These are phyloP conservation scores for Zygoascus sp. DNA, from an alignment of 1,139 yeast genomes.

Conservation along the genomic window DNA sequence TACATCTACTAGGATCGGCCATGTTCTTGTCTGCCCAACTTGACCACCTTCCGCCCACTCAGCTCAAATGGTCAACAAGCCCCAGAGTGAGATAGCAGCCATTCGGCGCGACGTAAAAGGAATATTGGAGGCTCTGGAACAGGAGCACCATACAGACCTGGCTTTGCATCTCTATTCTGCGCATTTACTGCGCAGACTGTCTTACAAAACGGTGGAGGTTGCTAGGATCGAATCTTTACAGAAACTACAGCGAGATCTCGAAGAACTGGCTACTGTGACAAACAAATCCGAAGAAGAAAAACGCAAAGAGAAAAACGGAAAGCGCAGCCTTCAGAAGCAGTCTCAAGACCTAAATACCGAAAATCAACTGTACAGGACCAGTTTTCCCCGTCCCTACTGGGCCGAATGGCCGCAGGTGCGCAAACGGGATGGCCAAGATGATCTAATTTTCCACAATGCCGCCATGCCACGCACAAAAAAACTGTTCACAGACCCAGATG, in stretches of 20 bases:
- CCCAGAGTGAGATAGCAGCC: conserved; percentile 3
- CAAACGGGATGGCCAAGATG: neutral
- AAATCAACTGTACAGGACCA: neutral
- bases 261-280: neutral
- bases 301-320: neutral
- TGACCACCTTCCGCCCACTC: neutral
- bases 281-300: neutral
- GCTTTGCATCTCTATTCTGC: conserved; percentile 31
- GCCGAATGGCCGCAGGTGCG: conserved; percentile 7
- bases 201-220: neutral
- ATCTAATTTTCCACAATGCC: conserved; percentile 1
- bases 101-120: conserved; percentile 17
- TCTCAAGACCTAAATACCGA: neutral
- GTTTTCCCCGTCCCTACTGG: conserved; percentile 9
- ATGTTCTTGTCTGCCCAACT: no score
- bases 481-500: conserved; percentile 13
- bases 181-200: conserved; percentile 19
- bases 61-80: neutral
- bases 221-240: neutral
- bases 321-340: neutral
- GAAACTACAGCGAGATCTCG: neutral
- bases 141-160: conserved; percentile 25
- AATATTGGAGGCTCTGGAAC: conserved; percentile 24
- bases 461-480: conserved; percentile 17
- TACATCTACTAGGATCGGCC: no score